These are phyloP conservation scores for Ophiocordyceps polyrhachis-furcata DNA, from an alignment of 2,329 filamentous ascomycete species.

Conservation along the genomic window DNA sequence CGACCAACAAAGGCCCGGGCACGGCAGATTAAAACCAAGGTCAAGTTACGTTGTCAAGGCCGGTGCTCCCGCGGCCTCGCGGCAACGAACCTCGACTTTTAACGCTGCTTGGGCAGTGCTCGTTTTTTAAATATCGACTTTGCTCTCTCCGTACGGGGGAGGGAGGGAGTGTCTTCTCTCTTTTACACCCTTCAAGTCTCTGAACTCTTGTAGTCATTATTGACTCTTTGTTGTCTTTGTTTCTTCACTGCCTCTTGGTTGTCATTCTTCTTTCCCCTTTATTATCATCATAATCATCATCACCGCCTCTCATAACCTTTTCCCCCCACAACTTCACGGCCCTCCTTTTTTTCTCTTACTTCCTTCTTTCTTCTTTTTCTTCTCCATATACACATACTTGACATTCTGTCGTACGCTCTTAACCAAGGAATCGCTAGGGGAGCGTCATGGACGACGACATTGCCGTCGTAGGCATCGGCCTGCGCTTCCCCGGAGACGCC, in stretches of 20 bases:
- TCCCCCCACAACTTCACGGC: neutral
- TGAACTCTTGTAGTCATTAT: neutral
- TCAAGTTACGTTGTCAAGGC: neutral
- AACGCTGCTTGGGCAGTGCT: neutral
- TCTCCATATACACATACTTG: neutral
- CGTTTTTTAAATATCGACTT: neutral
- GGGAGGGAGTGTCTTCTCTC: neutral
- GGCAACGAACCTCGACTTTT: neutral
- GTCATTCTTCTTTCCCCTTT: too few relatives aligned
- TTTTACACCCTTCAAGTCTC: neutral
- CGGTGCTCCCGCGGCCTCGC: neutral
- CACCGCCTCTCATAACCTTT: neutral
- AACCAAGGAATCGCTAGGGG: neutral
- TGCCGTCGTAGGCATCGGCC: constrained; percentile 31
- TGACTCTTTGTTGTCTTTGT: too few relatives aligned
- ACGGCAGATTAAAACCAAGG: neutral
- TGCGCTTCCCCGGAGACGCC: constrained; percentile 32
- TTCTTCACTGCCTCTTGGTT: too few relatives aligned
- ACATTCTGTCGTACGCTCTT: neutral
- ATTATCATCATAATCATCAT: too few relatives aligned
- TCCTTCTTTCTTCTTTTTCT: neutral
- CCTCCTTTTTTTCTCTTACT: neutral
- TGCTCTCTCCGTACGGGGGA: neutral
- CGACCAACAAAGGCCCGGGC: neutral
- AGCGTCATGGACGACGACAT: constrained; percentile 25